Conservation (phyloP, 1,139 yeast species). For the Meyerozyma athensensis region DNA sequence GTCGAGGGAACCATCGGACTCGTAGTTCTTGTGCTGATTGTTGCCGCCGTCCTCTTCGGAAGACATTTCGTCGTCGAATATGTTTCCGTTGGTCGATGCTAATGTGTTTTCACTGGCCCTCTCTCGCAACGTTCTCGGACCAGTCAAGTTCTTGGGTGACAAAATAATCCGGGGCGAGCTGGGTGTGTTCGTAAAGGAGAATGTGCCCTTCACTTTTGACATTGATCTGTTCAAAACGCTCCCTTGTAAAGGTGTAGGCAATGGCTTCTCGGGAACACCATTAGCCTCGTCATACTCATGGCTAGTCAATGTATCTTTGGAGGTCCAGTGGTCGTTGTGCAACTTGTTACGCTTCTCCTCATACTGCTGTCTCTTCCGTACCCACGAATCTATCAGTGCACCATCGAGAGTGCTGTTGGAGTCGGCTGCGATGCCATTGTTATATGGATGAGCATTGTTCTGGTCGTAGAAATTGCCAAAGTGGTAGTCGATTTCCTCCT, state of each 20-base stretch:
- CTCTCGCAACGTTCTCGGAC: background rate
- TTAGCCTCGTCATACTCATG: slow-evolving; percentile 7
- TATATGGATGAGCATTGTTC: slow-evolving; percentile 7
- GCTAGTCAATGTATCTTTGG: slow-evolving; percentile 25
- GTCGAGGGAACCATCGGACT: slow-evolving; percentile 28
- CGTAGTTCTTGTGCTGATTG: slow-evolving; percentile 26
- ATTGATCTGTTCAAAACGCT: slow-evolving; percentile 20
- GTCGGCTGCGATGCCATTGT: slow-evolving; percentile 21
- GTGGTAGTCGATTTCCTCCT: slow-evolving; percentile 32
- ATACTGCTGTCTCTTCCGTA: slow-evolving; percentile 45
- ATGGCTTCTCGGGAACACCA: slow-evolving; percentile 6
- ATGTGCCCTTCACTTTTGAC: slow-evolving; percentile 19
- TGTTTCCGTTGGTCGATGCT: background rate
- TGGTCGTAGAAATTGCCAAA: slow-evolving; percentile 25
- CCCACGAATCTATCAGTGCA: slow-evolving; percentile 44
- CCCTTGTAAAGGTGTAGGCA: slow-evolving; percentile 4
- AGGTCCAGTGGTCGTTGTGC: slow-evolving; percentile 24
- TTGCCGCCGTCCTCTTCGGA: slow-evolving; percentile 6
- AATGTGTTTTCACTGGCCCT: slow-evolving; percentile 1
- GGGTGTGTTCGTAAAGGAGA: slow-evolving; percentile 18
- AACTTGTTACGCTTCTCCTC: slow-evolving; percentile 26
- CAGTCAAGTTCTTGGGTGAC: background rate
- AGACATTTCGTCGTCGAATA: slow-evolving; percentile 2
- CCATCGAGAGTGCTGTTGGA: slow-evolving; percentile 32
- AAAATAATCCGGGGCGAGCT: slow-evolving; percentile 9